Base-by-base conservation (phyloP, 495 filamentous ascomycete species). In the Xylaria grammica region DNA sequence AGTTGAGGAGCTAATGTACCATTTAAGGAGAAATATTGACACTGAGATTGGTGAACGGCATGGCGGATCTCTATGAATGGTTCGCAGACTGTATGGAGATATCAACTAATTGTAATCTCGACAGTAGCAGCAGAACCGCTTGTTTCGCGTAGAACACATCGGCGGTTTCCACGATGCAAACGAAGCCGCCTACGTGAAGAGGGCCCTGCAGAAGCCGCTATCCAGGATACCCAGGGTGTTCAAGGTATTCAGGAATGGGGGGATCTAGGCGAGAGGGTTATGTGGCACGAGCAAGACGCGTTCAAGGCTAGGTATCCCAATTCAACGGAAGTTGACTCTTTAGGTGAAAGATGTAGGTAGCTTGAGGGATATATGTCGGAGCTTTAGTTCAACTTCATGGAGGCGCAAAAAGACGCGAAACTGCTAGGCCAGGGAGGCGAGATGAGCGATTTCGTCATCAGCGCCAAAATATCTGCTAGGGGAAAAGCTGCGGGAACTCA, bases 331-430 rank as follows among this genome's bases (percentile, higher is more conserved):
- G 24, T 60, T 45, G 57, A 60, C 15, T 32, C 27, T 26, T 1
- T 30, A 5, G 1, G 7, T 13, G 57, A 60, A 6, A 60, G 57
- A 50, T 32, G 45, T 6, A 29, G 30, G 4, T 45, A 60, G 32
- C 11, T 60, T 19, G 29, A 60, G 3, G 57, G 57, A 11, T 60
- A 36, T 32, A 49, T 50, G 27, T 13, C 44, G n/a, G 45, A 49
- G 6, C 45, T 60, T 11, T 1, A 7, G 4, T 19, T 36, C 15
- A 32, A 40, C 7, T 50, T 38, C 36, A 20, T 6, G 9, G 3
- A 29, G 4, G 54, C 30, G 2, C 20, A 29, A 19, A 57, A 2
- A 24, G 54, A 34, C 13, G 54, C 8, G 34, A 5, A 2, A 1
- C 22, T 57, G 19, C 3, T 57, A 1, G 54, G 54, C 15, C 17